Evolutionary conservation across 495 filamentous ascomycete genomes (phyloP), one percentile per base, ranked within the genome.

Genomic region (Annulohypoxylon bovei): DNA sequence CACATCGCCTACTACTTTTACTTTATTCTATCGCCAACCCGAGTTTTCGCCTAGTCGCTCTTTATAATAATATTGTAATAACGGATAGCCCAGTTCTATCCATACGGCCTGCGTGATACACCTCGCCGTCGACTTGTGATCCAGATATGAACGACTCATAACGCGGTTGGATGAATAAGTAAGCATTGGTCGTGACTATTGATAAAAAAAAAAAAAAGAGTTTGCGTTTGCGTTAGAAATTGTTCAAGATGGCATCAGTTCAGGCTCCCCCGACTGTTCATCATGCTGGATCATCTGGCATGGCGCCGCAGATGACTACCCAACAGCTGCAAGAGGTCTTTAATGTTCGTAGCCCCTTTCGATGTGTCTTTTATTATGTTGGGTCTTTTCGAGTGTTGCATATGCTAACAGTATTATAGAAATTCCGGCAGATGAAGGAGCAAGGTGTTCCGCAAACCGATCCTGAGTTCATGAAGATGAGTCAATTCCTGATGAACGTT

Each of bases 391-490:
- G 11, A 23, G 1, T 39, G 23, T 60, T 73, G 18, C 54, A 46
- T 47, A 59, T 72, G 72, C 79, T 83, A 67, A 81, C 76, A 63
- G 44, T 37, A 6, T 28, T 44, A 35, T 75, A 97, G 93, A 93
- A 91, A 81, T 95, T 87, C 74, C 88, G 91, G 68, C 89, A 92
- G 78, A 89, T 97, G 89, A 91, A 92, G 82, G 82, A 88, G 27
- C 83, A 89, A 65, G 92, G 92, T 35, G 88, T 94, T 16, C 85
- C 88, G 14, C 85, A 87, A 60, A 89, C 84, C 65, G 91, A 97
- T 74, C 93, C 93, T 35, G 93, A 97, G 76, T 92, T 90, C 72
- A 80, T 91, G 57, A 94, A 93, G 79, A 85, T 87, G 12, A 87
- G 90, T 52, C 83, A 88, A 22, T 83, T 94, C 28, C 85, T 97